Evolutionary conservation across 768 basidiomycete genomes (phyloP), one percentile per base, ranked within the genome.

Genomic region (Rhizopogon vinicolor): DNA sequence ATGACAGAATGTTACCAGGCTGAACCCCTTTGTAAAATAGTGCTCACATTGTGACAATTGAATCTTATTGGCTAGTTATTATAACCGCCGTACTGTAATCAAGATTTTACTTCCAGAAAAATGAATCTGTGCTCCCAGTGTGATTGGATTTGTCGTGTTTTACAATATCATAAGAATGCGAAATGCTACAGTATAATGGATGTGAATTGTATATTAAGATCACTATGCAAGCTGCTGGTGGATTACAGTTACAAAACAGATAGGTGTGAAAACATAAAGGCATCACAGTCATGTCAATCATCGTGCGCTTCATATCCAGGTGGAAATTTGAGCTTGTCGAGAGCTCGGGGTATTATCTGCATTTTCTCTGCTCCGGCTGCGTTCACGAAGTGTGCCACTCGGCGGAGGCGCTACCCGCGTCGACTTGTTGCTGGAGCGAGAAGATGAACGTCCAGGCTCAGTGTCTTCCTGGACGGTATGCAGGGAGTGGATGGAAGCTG

Each of bases 381-480:
- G 50, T 56, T 56, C 60, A 58, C 62, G 41, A 57, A 60, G 16
- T 52, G 19, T 35, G 14, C 33, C 18, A 37, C 13, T 37, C 19
- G 37, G n/a, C 9, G 37, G 19, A 28, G 31, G 9, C 12, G 35
- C 7, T n/a, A 3, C 18, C 28, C 29, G 22, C n/a, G 48, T 44
- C 42, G 50, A 45, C 41, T 14, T 25, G 25, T 51, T 40, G 7
- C 50, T 51, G 2, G 53, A 56, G 3, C 44, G 41, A 18, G 37
- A 54, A 44, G 59, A 55, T 37, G 53, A 48, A 37, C 56, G 54
- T 29, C 16, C 42, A 2, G 56, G 63, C 51, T 81, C 82, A 6
- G 68, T 73, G 28, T 67, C 75, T 61, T 89, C 87, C 44, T 81
- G 73, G 49, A 87, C 73, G 2, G 85, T 83, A 56, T 80, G 82